phyloP scores from a whole-genome alignment of 768 basidiomycete species.

The Termitomyces sp. region DNA sequence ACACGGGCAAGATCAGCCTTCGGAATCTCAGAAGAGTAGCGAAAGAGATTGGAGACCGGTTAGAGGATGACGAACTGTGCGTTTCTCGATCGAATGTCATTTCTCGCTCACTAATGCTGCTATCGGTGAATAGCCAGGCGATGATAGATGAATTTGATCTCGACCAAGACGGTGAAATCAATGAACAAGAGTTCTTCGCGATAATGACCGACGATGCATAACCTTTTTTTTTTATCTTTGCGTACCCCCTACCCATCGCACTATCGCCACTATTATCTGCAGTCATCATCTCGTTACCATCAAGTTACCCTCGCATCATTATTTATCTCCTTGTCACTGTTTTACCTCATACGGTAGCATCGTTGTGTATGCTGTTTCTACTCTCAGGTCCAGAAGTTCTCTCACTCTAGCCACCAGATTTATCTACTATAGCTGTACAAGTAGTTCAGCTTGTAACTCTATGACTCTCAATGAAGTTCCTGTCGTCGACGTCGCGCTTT shows the following conservation, averaged over 20 bases:
- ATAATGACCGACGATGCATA: conserved; percentile 95
- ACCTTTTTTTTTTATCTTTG: conserved; percentile 2
- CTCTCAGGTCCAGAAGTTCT: not conserved
- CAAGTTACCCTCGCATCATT: conserved; percentile 8
- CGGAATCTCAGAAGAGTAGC: conserved; percentile 91
- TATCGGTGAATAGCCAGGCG: conserved; percentile 68
- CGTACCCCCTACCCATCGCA: not conserved
- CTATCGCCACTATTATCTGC: not conserved
- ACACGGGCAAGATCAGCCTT: conserved; percentile 90
- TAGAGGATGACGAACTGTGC: conserved; percentile 96
- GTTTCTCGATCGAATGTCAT: conserved; percentile 27
- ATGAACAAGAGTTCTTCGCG: conserved; percentile 92
- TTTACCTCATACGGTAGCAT: conserved; percentile 5
- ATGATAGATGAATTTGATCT: conserved; percentile 99
- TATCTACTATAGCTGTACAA: conserved; percentile 9
- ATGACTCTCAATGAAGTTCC: not conserved
- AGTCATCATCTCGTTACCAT: conserved; percentile 5
- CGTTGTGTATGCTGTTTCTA: conserved; percentile 4
- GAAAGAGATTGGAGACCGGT: conserved; percentile 91
- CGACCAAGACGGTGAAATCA: conserved; percentile 97
- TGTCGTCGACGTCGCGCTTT: not conserved
- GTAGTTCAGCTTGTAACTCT: conserved; percentile 6
- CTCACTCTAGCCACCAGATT: conserved; percentile 4
- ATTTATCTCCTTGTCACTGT: conserved; percentile 5
- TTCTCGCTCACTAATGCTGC: not conserved